Conservation (phyloP, 495 filamentous ascomycete species). For the Talaromyces liani region DNA sequence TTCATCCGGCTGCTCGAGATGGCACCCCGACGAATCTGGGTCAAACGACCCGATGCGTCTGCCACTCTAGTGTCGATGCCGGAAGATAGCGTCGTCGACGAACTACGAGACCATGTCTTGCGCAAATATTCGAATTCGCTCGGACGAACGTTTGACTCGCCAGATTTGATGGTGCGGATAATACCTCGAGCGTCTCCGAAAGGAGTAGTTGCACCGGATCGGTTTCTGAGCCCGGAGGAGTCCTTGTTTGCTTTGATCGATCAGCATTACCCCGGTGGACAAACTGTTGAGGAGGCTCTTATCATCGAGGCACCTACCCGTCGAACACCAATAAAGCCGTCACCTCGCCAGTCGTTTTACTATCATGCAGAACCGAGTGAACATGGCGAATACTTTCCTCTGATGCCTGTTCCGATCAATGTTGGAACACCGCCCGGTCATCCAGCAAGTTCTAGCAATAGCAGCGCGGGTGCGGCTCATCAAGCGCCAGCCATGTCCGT, state of each 20-base stretch:
- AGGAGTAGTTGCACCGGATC: conserved; percentile 47
- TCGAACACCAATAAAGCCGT: conserved; percentile 71
- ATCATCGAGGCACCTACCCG: conserved; percentile 80
- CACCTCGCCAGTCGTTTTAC: conserved; percentile 54
- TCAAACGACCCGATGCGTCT: conserved; percentile 75
- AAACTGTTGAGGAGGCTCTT: conserved; percentile 83
- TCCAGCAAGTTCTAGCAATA: conserved; percentile 23
- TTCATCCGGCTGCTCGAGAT: conserved; percentile 23
- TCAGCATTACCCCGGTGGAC: conserved; percentile 79
- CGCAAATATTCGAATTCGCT: conserved; percentile 90
- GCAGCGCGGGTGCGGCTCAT: conserved; percentile 18
- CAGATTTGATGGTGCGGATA: conserved; percentile 72
- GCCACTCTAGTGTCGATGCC: conserved; percentile 79
- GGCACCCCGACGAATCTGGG: conserved; percentile 80
- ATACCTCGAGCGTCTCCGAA: conserved; percentile 38
- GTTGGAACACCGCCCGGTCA: conserved; percentile 29
- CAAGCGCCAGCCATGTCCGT: conserved; percentile 60
- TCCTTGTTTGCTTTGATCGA: conserved; percentile 71
- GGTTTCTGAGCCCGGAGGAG: conserved; percentile 79
- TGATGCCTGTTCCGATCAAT: conserved; percentile 54
- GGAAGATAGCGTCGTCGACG: conserved; percentile 89
- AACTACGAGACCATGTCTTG: conserved; percentile 86
- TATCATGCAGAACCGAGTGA: conserved; percentile 62
- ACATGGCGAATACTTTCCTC: conserved; percentile 82
- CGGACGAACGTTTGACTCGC: conserved; percentile 79